Conservation (phyloP, 129 eudicot species). For the Calendula officinalis region DNA sequence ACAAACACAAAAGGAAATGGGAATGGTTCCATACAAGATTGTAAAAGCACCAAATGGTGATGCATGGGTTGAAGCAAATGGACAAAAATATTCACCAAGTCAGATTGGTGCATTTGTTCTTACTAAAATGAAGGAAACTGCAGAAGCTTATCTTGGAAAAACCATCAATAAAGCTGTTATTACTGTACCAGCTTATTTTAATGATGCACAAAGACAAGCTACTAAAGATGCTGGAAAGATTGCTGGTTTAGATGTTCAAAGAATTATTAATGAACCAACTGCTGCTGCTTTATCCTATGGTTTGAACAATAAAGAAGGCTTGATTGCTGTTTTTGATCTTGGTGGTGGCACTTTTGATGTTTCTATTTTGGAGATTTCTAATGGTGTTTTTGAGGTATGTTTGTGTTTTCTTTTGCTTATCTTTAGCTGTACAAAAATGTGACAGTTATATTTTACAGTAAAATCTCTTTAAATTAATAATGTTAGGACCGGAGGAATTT, state of each 20-base stretch:
- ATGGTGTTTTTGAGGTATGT: slow-evolving; percentile 86
- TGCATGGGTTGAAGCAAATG: slow-evolving; percentile 95
- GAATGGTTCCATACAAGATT: slow-evolving; percentile 83
- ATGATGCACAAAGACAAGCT: slow-evolving; percentile 30
- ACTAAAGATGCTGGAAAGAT: slow-evolving; percentile 86
- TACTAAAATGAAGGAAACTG: slow-evolving; percentile 88
- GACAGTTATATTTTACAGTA: background rate
- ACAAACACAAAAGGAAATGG: slow-evolving; percentile 84
- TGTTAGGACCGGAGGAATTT: too few relatives aligned
- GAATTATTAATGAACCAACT: slow-evolving; percentile 87
- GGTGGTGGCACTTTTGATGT: slow-evolving; percentile 60
- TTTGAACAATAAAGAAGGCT: slow-evolving; percentile 78
- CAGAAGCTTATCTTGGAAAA: slow-evolving; percentile 85
- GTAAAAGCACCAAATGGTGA: slow-evolving; percentile 85
- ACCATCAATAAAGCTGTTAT: slow-evolving; percentile 66
- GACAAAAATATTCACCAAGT: slow-evolving; percentile 86
- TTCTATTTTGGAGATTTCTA: slow-evolving; percentile 84
- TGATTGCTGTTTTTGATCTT: slow-evolving; percentile 60
- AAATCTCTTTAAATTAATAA: too few relatives aligned
- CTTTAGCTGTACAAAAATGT: too few relatives aligned
- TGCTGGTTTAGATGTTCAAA: slow-evolving; percentile 86
- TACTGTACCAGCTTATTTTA: slow-evolving; percentile 88
- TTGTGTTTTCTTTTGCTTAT: background rate
- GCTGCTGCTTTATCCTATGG: slow-evolving; percentile 96
- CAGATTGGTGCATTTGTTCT: slow-evolving; percentile 86